Conservation (phyloP, 345 rosid genomes). For the Rhodomyrtus tomentosa region DNA sequence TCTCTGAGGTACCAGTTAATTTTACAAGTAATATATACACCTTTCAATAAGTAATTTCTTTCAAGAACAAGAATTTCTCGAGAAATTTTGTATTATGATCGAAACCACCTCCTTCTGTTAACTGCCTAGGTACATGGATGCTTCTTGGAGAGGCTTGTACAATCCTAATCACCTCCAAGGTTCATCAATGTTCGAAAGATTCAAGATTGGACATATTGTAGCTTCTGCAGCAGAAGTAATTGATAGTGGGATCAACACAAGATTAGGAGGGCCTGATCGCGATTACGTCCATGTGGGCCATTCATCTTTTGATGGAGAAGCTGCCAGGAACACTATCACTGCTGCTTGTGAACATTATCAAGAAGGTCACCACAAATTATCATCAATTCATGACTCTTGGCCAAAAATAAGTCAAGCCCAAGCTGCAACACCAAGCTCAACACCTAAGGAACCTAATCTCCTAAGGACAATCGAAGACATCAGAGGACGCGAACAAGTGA, state of each 20-base stretch:
- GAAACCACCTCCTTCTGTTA: neutral
- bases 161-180: neutral
- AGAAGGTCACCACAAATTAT: neutral
- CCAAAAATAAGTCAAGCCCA: neutral
- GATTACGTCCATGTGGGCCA: neutral
- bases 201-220: neutral
- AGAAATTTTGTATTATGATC: neutral
- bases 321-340: neutral
- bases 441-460: neutral
- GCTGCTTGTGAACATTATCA: neutral
- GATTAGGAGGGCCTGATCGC: neutral
- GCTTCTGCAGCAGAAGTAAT: neutral
- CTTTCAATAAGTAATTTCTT: neutral
- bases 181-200: neutral
- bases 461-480: neutral
- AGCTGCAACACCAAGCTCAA: neutral
- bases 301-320: neutral
- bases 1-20: conserved; percentile 11
- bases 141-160: conserved; percentile 2
- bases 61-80: neutral
- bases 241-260: neutral
- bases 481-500: neutral
- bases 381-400: neutral
- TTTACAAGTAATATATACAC: neutral
- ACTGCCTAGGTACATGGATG: neutral